These are phyloP conservation scores for Chaetoscypha palmicola DNA, from an alignment of 2,329 filamentous ascomycete species.

Conservation along the genomic window DNA sequence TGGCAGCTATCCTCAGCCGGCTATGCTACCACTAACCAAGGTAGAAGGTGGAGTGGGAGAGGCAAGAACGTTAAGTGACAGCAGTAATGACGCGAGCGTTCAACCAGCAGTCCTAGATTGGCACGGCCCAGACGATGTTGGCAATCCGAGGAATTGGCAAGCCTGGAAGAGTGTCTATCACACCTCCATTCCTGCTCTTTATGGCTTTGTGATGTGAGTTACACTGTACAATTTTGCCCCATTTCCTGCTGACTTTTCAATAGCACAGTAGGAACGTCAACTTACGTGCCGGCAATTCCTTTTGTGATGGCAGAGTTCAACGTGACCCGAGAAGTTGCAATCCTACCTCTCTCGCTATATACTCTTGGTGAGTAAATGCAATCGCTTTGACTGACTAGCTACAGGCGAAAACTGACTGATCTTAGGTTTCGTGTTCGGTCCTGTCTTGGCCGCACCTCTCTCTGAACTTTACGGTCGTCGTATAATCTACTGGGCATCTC, in stretches of 20 bases:
- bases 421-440: slow-evolving; percentile 54
- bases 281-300: slow-evolving; percentile 43
- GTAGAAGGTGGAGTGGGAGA: background rate
- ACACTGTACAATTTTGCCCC: too few relatives aligned
- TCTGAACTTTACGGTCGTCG: slow-evolving; percentile 57
- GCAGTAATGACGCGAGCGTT: background rate
- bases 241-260: slow-evolving; percentile 5
- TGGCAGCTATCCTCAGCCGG: background rate
- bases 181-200: slow-evolving; percentile 21
- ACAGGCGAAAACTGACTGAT: too few relatives aligned
- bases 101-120: slow-evolving; percentile 12
- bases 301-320: slow-evolving; percentile 46
- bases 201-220: slow-evolving; percentile 23
- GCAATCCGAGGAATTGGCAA: slow-evolving; percentile 24
- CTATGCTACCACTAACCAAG: background rate
- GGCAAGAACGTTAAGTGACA: slow-evolving; percentile 3
- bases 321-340: slow-evolving; percentile 46
- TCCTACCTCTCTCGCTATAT: slow-evolving; percentile 55
- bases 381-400: too few relatives aligned
- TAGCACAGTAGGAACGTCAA: slow-evolving; percentile 30
- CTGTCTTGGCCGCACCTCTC: slow-evolving; percentile 60
- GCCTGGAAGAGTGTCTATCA: slow-evolving; percentile 21
- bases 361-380: too few relatives aligned
- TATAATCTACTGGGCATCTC: slow-evolving; percentile 51
- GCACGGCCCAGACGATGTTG: slow-evolving; percentile 20